Conservation (phyloP, 163 green algal genomes). For the Scenedesmus sp. region DNA sequence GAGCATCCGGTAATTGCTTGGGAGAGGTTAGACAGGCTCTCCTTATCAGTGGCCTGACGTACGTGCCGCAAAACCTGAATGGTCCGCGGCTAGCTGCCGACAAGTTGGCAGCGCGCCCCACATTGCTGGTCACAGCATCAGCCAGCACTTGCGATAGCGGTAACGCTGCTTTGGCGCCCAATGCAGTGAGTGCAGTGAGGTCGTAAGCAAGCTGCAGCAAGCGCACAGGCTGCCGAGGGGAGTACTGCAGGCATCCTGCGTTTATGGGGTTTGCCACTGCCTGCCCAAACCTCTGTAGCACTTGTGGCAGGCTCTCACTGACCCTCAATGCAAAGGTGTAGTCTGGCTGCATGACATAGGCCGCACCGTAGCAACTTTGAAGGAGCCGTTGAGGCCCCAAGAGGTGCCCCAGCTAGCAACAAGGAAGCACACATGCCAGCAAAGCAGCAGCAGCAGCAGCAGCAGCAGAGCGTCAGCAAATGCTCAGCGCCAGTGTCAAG, state of each 20-base stretch:
- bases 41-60: too few relatives aligned
- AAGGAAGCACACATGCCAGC: background rate
- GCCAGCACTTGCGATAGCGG: background rate
- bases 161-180: background rate
- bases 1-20: too few relatives aligned
- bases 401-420: background rate
- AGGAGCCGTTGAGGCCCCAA: background rate
- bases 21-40: too few relatives aligned
- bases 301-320: background rate
- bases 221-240: background rate
- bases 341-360: conserved; percentile 1
- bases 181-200: background rate
- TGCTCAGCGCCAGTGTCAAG: too few relatives aligned
- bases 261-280: background rate
- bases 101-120: background rate
- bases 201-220: background rate
- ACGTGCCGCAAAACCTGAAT: too few relatives aligned
- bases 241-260: background rate
- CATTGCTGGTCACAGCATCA: background rate
- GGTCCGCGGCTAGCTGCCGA: too few relatives aligned
- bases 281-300: background rate
- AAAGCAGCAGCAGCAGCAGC: background rate
- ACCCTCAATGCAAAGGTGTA: background rate
- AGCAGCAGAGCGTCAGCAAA: too few relatives aligned
- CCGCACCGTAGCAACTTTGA: background rate